Conservation (phyloP, 2,329 filamentous ascomycete genomes). For the Hymenotorrendiella dingleyae region DNA sequence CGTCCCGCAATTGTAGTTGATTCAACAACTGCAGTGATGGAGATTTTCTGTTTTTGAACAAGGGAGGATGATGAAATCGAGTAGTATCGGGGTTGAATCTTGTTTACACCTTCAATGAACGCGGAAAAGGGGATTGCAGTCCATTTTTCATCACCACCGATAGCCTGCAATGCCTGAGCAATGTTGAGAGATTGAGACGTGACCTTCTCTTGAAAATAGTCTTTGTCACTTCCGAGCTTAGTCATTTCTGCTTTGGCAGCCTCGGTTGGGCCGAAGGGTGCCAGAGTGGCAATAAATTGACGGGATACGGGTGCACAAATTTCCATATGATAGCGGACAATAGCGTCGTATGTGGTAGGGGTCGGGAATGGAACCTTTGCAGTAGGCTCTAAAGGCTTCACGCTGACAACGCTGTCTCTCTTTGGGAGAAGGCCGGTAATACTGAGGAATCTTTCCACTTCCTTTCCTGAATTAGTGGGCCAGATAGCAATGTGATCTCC, state of each 20-base stretch:
- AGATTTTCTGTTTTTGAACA: slow-evolving; percentile 90
- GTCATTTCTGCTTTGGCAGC: slow-evolving; percentile 79
- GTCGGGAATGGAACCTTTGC: slow-evolving; percentile 97
- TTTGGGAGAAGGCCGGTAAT: slow-evolving; percentile 72
- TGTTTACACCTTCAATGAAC: slow-evolving; percentile 87
- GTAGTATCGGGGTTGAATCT: slow-evolving; percentile 97
- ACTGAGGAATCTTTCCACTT: slow-evolving; percentile 84
- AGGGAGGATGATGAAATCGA: slow-evolving; percentile 96
- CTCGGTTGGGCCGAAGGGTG: slow-evolving; percentile 84
- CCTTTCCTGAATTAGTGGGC: slow-evolving; percentile 89
- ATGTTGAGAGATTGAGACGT: slow-evolving; percentile 81
- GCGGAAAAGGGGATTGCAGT: slow-evolving; percentile 84
- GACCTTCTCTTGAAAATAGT: slow-evolving; percentile 87
- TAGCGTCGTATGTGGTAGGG: slow-evolving; percentile 92
- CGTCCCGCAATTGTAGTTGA: slow-evolving; percentile 72
- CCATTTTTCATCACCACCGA: slow-evolving; percentile 73
- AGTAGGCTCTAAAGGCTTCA: slow-evolving; percentile 89
- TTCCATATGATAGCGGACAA: slow-evolving; percentile 92
- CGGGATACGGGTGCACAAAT: slow-evolving; percentile 92
- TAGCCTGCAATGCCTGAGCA: slow-evolving; percentile 69
- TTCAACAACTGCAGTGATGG: slow-evolving; percentile 92
- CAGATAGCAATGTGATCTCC: slow-evolving; percentile 96
- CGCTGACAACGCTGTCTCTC: slow-evolving; percentile 72
- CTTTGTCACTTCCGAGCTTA: slow-evolving; percentile 86
- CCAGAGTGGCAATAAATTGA: slow-evolving; percentile 83